phyloP scores from a whole-genome alignment of 371 early-diverging fungal genomes.

The Mortierella sp. region DNA sequence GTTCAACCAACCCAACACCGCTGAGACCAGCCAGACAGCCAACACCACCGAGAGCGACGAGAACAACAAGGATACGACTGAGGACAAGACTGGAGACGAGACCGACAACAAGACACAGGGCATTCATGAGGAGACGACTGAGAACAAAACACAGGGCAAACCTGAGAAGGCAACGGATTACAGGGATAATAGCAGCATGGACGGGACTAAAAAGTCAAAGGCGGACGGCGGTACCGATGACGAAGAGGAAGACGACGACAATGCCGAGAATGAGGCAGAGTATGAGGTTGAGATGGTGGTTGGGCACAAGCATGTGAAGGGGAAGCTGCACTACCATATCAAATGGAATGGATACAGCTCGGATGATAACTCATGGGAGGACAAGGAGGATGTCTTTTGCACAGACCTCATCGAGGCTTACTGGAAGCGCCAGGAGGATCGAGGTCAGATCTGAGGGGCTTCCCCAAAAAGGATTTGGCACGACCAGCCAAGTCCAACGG shows the following conservation, averaged over 20 bases:
- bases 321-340: conserved; percentile 24
- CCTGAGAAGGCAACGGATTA: neutral
- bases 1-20: neutral
- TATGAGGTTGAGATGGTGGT: conserved; percentile 52
- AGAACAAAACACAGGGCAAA: neutral
- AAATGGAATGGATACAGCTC: conserved; percentile 46
- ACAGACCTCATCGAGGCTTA: conserved; percentile 33
- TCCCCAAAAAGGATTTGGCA: conserved; percentile 5
- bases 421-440: conserved; percentile 43
- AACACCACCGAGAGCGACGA: neutral
- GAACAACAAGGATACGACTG: neutral
- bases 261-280: neutral
- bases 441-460: conserved; percentile 19
- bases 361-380: conserved; percentile 49
- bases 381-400: conserved; percentile 23
- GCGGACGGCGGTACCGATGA: neutral
- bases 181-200: neutral
- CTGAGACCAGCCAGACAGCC: neutral
- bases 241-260: neutral
- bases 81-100: neutral
- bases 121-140: neutral
- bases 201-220: neutral
- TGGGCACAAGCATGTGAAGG: conserved; percentile 29
- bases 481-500: conserved; percentile 2
- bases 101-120: neutral